phyloP scores from a whole-genome alignment of 345 rosid genomes.

The Brassica nigra region DNA sequence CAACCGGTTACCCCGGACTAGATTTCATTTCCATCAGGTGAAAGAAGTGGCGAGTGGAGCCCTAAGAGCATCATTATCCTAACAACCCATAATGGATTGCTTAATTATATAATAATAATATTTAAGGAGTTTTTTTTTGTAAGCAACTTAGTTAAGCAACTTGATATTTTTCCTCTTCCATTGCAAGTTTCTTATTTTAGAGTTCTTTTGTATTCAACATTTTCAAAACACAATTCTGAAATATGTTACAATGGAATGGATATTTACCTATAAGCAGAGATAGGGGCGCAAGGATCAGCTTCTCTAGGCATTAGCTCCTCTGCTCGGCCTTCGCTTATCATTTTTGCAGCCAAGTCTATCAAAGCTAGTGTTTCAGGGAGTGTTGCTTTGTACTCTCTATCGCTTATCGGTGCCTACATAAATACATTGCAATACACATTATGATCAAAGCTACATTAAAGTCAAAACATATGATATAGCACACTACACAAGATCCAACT shows the following conservation, averaged over 20 bases:
- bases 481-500: constrained; percentile 14
- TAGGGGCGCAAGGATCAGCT: constrained; percentile 58
- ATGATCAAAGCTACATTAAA: constrained; percentile 8
- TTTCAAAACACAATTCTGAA: not conserved
- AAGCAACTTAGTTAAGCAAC: too few species aligned
- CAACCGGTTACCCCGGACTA: too few species aligned
- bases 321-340: constrained; percentile 85
- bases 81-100: too few species aligned
- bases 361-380: constrained; percentile 89
- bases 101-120: too few species aligned
- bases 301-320: constrained; percentile 46
- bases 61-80: too few species aligned
- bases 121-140: too few species aligned
- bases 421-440: constrained; percentile 40
- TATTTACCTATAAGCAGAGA: constrained; percentile 68
- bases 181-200: too few species aligned
- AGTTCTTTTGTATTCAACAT: not conserved
- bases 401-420: constrained; percentile 91
- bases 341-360: constrained; percentile 88
- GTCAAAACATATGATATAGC: constrained; percentile 9
- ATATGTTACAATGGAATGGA: not conserved
- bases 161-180: too few species aligned
- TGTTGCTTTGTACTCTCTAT: constrained; percentile 84
- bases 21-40: too few species aligned
- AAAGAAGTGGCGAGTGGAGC: too few species aligned